phyloP scores from a whole-genome alignment of 495 filamentous ascomycete genomes.

The Trichoderma reesei region DNA sequence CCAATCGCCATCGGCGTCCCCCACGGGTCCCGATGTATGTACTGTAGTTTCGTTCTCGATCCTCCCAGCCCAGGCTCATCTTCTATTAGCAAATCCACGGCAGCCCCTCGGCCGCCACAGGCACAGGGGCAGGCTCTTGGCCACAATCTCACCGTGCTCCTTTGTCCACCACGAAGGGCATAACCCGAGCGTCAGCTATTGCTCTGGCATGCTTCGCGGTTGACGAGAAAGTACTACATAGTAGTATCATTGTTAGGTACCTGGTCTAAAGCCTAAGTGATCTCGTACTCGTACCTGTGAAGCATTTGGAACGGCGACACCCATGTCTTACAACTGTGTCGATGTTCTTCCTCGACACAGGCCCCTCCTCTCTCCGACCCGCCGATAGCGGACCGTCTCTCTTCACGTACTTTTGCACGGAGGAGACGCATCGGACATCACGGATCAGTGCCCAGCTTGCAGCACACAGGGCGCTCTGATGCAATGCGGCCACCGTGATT shows the following conservation, averaged over 20 bases:
- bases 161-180: not conserved
- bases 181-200: not conserved
- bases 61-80: not conserved
- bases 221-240: too few species aligned
- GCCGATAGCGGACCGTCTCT: slow-evolving; percentile 1
- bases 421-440: not conserved
- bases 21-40: not conserved
- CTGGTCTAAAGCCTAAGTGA: too few species aligned
- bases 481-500: not conserved
- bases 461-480: slow-evolving; percentile 2
- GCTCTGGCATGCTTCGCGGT: not conserved
- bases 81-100: not conserved
- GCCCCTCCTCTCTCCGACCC: not conserved
- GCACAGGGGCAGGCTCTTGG: not conserved
- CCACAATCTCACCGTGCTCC: not conserved
- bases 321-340: not conserved
- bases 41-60: not conserved
- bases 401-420: not conserved
- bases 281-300: too few species aligned
- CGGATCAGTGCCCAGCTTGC: not conserved
- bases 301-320: not conserved
- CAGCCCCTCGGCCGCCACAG: not conserved
- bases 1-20: not conserved
- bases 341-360: not conserved
- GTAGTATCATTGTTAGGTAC: too few species aligned